Conservation (phyloP, 352 stramenopile genomes). For the Phytophthora multivora region DNA sequence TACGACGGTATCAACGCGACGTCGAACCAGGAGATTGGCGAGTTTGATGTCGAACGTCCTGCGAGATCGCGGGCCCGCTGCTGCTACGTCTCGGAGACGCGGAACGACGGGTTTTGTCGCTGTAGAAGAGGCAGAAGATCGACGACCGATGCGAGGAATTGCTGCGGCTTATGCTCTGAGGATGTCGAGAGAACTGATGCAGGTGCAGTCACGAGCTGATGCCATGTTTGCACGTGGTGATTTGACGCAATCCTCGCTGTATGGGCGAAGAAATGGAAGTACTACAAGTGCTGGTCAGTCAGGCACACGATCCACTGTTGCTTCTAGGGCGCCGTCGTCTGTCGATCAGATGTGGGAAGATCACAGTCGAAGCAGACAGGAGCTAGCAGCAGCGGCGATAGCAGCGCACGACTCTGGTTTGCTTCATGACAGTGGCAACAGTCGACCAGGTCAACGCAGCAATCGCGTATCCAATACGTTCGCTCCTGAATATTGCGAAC, state of each 20-base stretch:
- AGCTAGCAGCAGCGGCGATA: constrained; percentile 39
- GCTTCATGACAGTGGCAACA: constrained; percentile 8
- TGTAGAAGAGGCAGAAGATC: constrained; percentile 30
- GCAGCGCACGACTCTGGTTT: constrained; percentile 14
- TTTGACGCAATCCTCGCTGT: constrained; percentile 48
- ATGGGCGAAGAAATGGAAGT: constrained; percentile 26
- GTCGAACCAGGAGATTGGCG: constrained; percentile 64
- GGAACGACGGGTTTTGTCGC: constrained; percentile 30
- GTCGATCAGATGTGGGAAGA: constrained; percentile 73
- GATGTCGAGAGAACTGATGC: constrained; percentile 80
- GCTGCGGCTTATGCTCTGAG: constrained; percentile 70
- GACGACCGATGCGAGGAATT: constrained; percentile 60
- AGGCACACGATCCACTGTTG: constrained; percentile 37
- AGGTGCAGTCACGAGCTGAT: constrained; percentile 69
- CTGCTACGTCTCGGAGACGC: constrained; percentile 22
- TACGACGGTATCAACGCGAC: constrained; percentile 65
- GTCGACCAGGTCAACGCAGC: constrained; percentile 14
- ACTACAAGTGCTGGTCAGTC: constrained; percentile 2
- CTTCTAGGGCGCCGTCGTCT: constrained; percentile 12
- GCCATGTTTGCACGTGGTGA: constrained; percentile 78
- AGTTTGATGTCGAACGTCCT: constrained; percentile 81
- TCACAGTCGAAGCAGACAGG: constrained; percentile 51
- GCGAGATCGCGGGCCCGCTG: constrained; percentile 18
- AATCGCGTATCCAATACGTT: constrained; percentile 50
- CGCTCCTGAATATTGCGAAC: constrained; percentile 53